Conservation (phyloP, 495 filamentous ascomycete genomes). For the Collariella sp. region DNA sequence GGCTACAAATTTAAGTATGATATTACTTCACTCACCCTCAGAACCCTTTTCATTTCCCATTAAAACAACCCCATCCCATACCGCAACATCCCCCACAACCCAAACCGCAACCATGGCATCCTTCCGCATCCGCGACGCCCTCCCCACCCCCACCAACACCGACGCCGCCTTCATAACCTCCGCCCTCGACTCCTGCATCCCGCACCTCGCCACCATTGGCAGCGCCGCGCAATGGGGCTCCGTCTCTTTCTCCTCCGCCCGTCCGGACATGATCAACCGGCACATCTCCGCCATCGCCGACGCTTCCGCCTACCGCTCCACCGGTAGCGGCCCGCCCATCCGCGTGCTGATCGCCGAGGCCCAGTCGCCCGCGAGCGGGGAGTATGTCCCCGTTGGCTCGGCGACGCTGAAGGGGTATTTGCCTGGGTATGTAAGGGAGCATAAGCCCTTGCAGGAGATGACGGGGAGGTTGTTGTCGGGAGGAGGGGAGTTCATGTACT, state of each 20-base stretch:
- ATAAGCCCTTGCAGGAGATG: constrained; percentile 1
- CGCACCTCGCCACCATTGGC: constrained; percentile 14
- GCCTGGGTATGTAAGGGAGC: background rate
- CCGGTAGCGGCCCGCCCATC: background rate
- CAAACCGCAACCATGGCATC: background rate
- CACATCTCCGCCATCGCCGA: constrained; percentile 9
- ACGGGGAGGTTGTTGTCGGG: background rate
- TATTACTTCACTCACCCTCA: background rate
- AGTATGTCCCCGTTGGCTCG: constrained; percentile 3
- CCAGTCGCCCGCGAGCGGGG: background rate
- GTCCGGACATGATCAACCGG: constrained; percentile 1
- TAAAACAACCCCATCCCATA: background rate
- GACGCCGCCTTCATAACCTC: constrained; percentile 11
- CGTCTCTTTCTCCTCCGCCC: background rate
- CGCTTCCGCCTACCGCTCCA: background rate
- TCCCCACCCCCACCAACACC: constrained; percentile 6
- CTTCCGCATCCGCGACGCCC: constrained; percentile 13
- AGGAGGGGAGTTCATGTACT: constrained; percentile 5
- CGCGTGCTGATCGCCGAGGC: constrained; percentile 12
- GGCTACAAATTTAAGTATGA: too few species aligned
- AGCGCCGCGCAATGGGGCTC: constrained; percentile 13
- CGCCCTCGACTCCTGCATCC: constrained; percentile 7
- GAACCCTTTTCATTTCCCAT: background rate
- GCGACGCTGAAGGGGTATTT: constrained; percentile 6
- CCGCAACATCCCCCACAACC: background rate